A percentile compares a stretch with the other conserved stretches of the same genome.
Conservation (phyloP, 2,329 filamentous ascomycete genomes). For the Aspergillus candidus region DNA sequence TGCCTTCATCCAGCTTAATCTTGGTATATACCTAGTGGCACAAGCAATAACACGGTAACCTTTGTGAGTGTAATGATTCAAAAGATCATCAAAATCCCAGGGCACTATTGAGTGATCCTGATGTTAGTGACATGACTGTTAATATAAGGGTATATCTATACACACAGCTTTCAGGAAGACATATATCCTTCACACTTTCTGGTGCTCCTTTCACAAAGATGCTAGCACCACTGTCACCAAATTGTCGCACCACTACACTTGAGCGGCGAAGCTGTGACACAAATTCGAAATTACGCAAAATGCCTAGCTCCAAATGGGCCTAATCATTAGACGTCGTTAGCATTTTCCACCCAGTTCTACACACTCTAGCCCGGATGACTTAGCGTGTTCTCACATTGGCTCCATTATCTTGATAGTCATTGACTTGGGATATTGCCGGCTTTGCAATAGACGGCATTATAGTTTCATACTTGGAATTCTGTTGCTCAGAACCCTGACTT, state of each 20-base stretch:
- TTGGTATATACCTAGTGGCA: slow-evolving; percentile 79
- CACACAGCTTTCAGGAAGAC: slow-evolving; percentile 70
- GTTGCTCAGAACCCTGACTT: slow-evolving; percentile 57
- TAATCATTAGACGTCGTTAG: slow-evolving; percentile 8
- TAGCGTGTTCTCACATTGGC: slow-evolving; percentile 14
- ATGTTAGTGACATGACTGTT: slow-evolving; percentile 21
- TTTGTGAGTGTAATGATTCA: slow-evolving; percentile 88
- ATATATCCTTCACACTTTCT: slow-evolving; percentile 94
- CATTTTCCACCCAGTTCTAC: neutral
- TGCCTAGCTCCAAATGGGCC: slow-evolving; percentile 71
- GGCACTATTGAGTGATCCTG: slow-evolving; percentile 53
- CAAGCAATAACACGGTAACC: slow-evolving; percentile 96
- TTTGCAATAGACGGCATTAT: slow-evolving; percentile 72
- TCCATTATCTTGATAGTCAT: slow-evolving; percentile 33
- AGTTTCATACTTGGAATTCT: slow-evolving; percentile 71
- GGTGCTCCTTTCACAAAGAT: slow-evolving; percentile 95
- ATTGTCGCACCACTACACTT: slow-evolving; percentile 85
- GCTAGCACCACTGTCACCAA: slow-evolving; percentile 75
- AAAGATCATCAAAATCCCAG: slow-evolving; percentile 77
- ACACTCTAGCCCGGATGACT: too few relatives aligned
- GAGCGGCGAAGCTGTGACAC: slow-evolving; percentile 86
- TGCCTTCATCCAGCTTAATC: slow-evolving; percentile 86
- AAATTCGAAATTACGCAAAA: slow-evolving; percentile 89
- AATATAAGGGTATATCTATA: slow-evolving; percentile 12
- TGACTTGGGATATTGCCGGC: slow-evolving; percentile 58